A percentile compares a stretch with the other conserved stretches of the same genome.
Evolutionary conservation across 2,329 filamentous ascomycete genomes (phyloP).

Genomic region (Neopestalotiopsis sp.): DNA sequence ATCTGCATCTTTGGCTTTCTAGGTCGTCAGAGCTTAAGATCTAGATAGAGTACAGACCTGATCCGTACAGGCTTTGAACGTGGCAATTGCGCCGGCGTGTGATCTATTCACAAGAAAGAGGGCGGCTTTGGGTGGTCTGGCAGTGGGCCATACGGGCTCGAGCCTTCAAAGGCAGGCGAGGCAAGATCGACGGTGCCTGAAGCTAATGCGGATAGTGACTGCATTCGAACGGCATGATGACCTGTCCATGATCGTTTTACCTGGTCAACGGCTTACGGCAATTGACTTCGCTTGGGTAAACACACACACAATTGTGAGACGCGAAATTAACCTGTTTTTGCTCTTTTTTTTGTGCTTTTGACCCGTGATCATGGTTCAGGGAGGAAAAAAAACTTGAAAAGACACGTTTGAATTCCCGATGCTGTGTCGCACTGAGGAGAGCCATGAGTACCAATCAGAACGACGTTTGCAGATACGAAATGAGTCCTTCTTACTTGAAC

Average conservation of each 20-base stretch:
- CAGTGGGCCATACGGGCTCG: background rate
- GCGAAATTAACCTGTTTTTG: background rate
- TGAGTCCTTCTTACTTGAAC: background rate
- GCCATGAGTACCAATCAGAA: background rate
- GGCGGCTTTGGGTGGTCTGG: background rate
- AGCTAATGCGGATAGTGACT: background rate
- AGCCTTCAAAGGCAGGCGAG: background rate
- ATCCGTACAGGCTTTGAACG: no score
- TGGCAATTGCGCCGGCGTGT: no score
- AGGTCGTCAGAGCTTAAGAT: no score
- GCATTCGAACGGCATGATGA: background rate
- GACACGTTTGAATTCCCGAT: background rate
- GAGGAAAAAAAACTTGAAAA: background rate
- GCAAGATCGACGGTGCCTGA: background rate
- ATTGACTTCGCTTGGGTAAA: background rate
- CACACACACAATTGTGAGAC: background rate
- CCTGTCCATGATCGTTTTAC: background rate
- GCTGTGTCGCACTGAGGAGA: background rate
- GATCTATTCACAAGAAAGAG: background rate
- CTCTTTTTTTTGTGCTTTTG: background rate
- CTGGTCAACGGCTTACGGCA: background rate
- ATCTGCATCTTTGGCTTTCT: no score
- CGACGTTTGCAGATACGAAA: slow-evolving; percentile 1
- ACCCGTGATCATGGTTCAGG: background rate
- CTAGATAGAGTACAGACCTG: no score